Percentiles rank a stretch among this genome's conserved stretches.
Evolutionary conservation across 2,329 filamentous ascomycete genomes (phyloP).

Genomic region (Diaporthe citriasiana): DNA sequence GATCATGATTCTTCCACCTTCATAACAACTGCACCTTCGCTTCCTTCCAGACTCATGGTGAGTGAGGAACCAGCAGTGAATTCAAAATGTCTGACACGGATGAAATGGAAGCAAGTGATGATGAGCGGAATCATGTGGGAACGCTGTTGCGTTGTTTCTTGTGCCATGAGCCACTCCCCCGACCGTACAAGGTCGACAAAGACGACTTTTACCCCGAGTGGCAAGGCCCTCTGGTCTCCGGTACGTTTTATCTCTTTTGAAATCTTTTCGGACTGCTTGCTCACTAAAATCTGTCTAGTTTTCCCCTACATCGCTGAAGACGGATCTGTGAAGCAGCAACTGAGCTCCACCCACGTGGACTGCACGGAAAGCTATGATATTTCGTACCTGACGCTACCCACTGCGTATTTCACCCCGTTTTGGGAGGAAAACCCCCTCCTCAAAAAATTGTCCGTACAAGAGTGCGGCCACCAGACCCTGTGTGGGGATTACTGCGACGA

Average conservation of each 20-base stretch:
- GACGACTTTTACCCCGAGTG: background rate
- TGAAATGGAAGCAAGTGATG: background rate
- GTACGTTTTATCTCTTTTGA: background rate
- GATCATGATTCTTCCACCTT: too few relatives aligned
- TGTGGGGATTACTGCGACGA: background rate
- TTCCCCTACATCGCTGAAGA: background rate
- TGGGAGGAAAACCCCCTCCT: background rate
- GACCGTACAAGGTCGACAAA: background rate
- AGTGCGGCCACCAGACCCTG: background rate
- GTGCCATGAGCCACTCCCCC: background rate
- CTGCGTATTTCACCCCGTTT: background rate
- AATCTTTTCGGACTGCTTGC: background rate
- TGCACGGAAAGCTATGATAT: too few relatives aligned
- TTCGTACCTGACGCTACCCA: background rate
- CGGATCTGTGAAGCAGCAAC: background rate
- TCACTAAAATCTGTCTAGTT: background rate
- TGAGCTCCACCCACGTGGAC: background rate
- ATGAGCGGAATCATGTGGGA: too few relatives aligned
- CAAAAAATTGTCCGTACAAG: background rate
- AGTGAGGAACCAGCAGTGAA: background rate
- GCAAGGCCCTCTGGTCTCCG: background rate
- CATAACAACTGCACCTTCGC: too few relatives aligned
- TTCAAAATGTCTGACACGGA: background rate
- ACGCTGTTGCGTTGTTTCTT: conserved; percentile 3
- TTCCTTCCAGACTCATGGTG: too few relatives aligned